These are phyloP conservation scores for Leptomonas pyrrhocoris DNA, from an alignment of 208 protist genomes.

Conservation along the genomic window DNA sequence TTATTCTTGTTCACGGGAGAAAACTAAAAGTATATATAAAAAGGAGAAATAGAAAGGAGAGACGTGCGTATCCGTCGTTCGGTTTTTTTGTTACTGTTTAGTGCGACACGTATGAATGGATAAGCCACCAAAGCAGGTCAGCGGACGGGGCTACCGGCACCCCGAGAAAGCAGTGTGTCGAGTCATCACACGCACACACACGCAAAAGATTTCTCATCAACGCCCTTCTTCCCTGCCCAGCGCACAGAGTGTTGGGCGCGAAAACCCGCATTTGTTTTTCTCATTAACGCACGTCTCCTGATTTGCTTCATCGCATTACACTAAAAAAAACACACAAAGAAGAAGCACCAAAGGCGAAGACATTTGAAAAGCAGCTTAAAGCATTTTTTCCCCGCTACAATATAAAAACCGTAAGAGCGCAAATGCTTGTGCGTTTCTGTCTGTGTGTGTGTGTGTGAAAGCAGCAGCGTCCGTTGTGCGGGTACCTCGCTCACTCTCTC, in stretches of 20 bases:
- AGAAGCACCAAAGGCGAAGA: not conserved
- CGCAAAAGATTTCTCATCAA: too few species aligned
- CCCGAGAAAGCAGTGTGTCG: constrained; percentile 9
- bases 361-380: not conserved
- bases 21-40: not conserved
- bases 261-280: not conserved
- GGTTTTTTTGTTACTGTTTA: not conserved
- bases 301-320: not conserved
- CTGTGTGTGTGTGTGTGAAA: too few species aligned
- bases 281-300: constrained; percentile 11
- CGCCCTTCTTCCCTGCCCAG: not conserved
- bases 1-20: not conserved
- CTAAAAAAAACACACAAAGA: constrained; percentile 6
- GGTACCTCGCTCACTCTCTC: not conserved
- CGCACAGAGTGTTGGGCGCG: constrained; percentile 18
- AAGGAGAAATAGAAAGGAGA: not conserved
- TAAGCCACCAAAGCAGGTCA: constrained; percentile 22
- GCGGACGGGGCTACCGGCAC: constrained; percentile 3
- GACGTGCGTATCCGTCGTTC: not conserved
- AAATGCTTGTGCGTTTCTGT: too few species aligned
- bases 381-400: not conserved
- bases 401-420: not conserved
- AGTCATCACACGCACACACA: constrained; percentile 5
- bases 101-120: not conserved
- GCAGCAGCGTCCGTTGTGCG: too few species aligned